Conservation (phyloP, 805 yeast genomes). For the Ascoidea tarda region DNA sequence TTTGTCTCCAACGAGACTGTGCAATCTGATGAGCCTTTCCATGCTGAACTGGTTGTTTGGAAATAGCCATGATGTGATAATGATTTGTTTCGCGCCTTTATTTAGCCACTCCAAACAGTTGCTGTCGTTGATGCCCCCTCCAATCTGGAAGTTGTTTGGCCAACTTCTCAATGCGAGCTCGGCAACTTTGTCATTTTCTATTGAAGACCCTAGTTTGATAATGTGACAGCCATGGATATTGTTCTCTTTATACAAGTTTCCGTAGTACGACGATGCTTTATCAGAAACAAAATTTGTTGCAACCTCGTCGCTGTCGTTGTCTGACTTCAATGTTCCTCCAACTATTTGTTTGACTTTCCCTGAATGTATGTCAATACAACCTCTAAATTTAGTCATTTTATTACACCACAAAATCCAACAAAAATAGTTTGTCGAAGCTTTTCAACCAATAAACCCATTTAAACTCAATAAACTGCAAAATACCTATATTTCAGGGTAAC, state of each 20-base stretch:
- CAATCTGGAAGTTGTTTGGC: slow-evolving; percentile 69
- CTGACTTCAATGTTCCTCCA: slow-evolving; percentile 72
- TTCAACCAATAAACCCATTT: too few relatives aligned
- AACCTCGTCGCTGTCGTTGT: slow-evolving; percentile 22
- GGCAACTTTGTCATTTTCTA: slow-evolving; percentile 75
- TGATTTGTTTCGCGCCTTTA: slow-evolving; percentile 71
- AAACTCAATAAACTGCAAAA: too few relatives aligned
- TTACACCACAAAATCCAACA: too few relatives aligned
- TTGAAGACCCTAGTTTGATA: slow-evolving; percentile 71
- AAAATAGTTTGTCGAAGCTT: too few relatives aligned
- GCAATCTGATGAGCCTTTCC: slow-evolving; percentile 37
- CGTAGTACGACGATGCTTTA: slow-evolving; percentile 63
- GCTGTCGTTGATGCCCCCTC: slow-evolving; percentile 75
- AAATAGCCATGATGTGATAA: slow-evolving; percentile 86
- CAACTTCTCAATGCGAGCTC: slow-evolving; percentile 56
- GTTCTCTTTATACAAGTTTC: slow-evolving; percentile 47
- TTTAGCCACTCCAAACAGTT: slow-evolving; percentile 76
- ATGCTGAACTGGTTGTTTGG: slow-evolving; percentile 34
- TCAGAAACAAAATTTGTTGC: slow-evolving; percentile 70
- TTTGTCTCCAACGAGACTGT: slow-evolving; percentile 42
- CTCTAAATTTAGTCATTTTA: slow-evolving; percentile 74
- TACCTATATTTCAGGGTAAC: too few relatives aligned
- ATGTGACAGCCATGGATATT: slow-evolving; percentile 74
- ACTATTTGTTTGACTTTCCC: slow-evolving; percentile 96
- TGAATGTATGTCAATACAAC: slow-evolving; percentile 89